Base-by-base conservation (phyloP, 306 rosid species). In the Sophora flavescens region DNA sequence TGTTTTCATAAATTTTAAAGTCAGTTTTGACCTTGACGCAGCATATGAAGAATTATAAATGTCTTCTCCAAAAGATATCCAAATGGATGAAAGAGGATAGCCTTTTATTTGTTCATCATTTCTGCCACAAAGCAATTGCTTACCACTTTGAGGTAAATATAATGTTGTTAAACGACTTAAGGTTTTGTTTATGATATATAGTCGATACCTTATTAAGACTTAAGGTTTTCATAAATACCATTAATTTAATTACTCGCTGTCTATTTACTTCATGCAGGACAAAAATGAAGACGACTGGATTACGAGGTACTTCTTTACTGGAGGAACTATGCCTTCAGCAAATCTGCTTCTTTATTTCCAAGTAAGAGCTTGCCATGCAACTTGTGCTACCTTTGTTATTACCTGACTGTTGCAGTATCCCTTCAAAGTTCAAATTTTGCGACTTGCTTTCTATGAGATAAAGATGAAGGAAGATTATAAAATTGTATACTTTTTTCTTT, bases 241-340 rank as follows among this genome's bases (percentile, higher is more conserved):
- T 18, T 68, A 15, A 30, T 66, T 70, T n/a, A n/a, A n/a, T n/a
- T 72, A 39, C 28, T 39, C 38, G 63, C 30, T 45, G 35, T 44
- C 61, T 58, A 28, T 52, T 51, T 70, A 14, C 50, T 75, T 39
- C 75, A 59, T 73, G 75, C 51, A 95, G 98, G 97, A 92, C 76
- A 75, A 79, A 68, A 89, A 75, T 77, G 98, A 92, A 17, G 98
- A 95, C 63, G 98, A 95, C 63, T 90, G 97, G 97, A 90, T 95
- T 58, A 90, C 98, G 12, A 79, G 93, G 77, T 89, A 90, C 83
- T 92, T 94, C 88, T 94, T 94, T 38, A 63, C 86, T 1, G 98
- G 98, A 76, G 98, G 97, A 50, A 90, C 98, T 15, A 95, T 92
- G 98, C 96, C 96, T 69, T 86, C 97, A 0, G 95, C 98, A 76